A percentile compares a stretch with the other conserved stretches of the same genome.
phyloP scores from a whole-genome alignment of 495 filamentous ascomycete species.

The Aspergillus olivimuriae region DNA sequence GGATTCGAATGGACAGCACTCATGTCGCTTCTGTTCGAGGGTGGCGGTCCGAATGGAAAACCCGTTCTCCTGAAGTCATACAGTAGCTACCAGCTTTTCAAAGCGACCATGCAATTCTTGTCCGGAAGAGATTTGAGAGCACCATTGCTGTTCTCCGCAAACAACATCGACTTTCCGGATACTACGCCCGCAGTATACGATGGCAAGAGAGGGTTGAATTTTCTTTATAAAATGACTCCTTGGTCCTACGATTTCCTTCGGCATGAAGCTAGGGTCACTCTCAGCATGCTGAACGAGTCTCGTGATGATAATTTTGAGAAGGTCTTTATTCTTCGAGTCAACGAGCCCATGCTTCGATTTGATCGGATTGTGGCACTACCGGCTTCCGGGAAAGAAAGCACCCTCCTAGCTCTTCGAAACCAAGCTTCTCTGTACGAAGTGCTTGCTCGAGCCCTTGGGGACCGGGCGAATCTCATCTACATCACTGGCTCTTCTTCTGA shows the following conservation, averaged over 20 bases:
- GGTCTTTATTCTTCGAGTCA: constrained; percentile 69
- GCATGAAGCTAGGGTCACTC: constrained; percentile 63
- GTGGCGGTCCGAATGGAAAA: constrained; percentile 61
- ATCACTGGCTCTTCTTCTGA: constrained; percentile 35
- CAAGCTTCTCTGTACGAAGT: constrained; percentile 47
- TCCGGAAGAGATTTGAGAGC: constrained; percentile 62
- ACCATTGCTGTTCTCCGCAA: constrained; percentile 49
- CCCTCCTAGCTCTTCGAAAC: constrained; percentile 23
- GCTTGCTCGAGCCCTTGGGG: constrained; percentile 62
- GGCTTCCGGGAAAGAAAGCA: constrained; percentile 20
- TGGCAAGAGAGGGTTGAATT: constrained; percentile 62
- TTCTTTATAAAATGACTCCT: constrained; percentile 84
- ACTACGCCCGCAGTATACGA: constrained; percentile 53
- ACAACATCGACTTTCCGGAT: constrained; percentile 23
- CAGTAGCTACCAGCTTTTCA: constrained; percentile 92
- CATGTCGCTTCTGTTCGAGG: constrained; percentile 73
- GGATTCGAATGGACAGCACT: constrained; percentile 83
- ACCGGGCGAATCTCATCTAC: constrained; percentile 63
- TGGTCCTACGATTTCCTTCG: constrained; percentile 73
- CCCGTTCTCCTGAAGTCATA: constrained; percentile 69
- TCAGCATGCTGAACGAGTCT: constrained; percentile 68
- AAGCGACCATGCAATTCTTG: constrained; percentile 79
- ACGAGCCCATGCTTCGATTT: constrained; percentile 62
- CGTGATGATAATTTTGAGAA: constrained; percentile 72
- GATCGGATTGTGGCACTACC: constrained; percentile 51